A percentile compares a stretch with the other conserved stretches of the same genome.
phyloP scores from a whole-genome alignment of 106 monocot species.

The Narthecium ossifragum region DNA sequence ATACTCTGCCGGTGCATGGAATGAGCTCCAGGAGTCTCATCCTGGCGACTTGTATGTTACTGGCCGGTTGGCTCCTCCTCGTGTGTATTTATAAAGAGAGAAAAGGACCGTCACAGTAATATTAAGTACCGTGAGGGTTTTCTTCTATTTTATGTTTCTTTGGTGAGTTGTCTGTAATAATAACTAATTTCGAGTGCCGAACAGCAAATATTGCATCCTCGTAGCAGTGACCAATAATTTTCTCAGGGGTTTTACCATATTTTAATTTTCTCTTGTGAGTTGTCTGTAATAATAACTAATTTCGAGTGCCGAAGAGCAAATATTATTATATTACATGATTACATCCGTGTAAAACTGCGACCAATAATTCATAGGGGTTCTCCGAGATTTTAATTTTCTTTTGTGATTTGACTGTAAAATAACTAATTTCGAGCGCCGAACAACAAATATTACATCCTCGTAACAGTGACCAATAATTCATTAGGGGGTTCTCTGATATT shows the following conservation, averaged over 20 bases:
- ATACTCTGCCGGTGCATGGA: background rate
- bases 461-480: no score
- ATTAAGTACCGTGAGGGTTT: background rate
- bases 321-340: no score
- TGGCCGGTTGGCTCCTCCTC: background rate
- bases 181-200: background rate
- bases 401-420: background rate
- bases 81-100: background rate
- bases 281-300: background rate
- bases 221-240: no score
- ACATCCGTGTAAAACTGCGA: no score
- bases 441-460: no score
- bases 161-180: background rate
- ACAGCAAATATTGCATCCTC: no score
- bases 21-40: background rate
- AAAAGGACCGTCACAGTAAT: no score
- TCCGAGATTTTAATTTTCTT: background rate
- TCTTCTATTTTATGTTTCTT: background rate
- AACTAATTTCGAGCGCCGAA: background rate
- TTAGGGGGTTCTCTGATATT: no score
- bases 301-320: no score
- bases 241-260: background rate
- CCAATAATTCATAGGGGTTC: no score
- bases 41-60: background rate
- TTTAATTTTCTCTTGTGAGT: background rate